These are phyloP conservation scores for Sporothrix pallida DNA, from an alignment of 2,329 filamentous ascomycete species.

Conservation along the genomic window DNA sequence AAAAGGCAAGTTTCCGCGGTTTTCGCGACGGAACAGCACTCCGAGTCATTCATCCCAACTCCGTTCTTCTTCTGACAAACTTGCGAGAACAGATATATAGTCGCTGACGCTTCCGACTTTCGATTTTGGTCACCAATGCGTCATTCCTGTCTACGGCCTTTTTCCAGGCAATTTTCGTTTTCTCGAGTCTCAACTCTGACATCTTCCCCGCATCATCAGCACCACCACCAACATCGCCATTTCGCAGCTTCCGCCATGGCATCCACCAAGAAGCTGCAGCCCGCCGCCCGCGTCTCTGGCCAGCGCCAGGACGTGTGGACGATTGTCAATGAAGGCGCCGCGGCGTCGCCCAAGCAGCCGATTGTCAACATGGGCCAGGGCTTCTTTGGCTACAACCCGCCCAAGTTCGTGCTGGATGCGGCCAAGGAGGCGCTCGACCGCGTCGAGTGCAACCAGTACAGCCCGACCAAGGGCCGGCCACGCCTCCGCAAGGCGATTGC, in stretches of 20 bases:
- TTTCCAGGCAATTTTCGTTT: constrained; percentile 9
- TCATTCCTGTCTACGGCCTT: constrained; percentile 10
- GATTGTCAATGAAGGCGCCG: constrained; percentile 60
- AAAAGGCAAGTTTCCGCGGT: not conserved
- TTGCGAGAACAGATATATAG: constrained; percentile 2
- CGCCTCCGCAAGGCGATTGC: constrained; percentile 91
- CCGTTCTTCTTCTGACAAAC: not conserved
- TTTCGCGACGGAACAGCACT: not conserved
- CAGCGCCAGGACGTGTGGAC: constrained; percentile 53
- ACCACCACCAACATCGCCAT: not conserved
- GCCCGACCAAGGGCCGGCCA: constrained; percentile 90
- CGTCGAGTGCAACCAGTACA: constrained; percentile 99
- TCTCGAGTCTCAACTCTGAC: not conserved
- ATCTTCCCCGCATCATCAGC: constrained; percentile 4
- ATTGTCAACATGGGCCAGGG: constrained; percentile 64
- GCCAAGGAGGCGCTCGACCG: constrained; percentile 87
- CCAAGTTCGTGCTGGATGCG: constrained; percentile 85
- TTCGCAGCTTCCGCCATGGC: constrained; percentile 30
- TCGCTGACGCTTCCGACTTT: not conserved
- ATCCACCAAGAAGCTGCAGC: constrained; percentile 45
- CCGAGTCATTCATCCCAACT: not conserved
- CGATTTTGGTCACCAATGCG: constrained; percentile 20
- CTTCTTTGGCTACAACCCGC: constrained; percentile 94
- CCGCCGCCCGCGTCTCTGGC: constrained; percentile 49
- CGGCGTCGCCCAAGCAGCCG: constrained; percentile 56